Evolutionary conservation across 257 asterid species (phyloP).

Genomic region (Parsonsia alboflavescens): DNA sequence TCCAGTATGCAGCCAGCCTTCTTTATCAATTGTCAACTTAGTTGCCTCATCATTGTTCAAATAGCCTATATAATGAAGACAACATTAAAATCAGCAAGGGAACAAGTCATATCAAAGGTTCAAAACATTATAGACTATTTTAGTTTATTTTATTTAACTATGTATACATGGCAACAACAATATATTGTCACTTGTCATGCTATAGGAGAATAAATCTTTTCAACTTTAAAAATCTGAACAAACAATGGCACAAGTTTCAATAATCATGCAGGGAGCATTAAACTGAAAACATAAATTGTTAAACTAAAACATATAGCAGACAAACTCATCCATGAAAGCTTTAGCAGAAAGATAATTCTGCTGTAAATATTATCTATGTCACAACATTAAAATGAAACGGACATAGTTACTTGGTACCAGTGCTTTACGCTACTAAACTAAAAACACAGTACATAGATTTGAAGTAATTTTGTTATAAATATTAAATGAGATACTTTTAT

Average conservation of each 20-base stretch:
- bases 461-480: too few species aligned
- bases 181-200: background rate
- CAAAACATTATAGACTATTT: background rate
- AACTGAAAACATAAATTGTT: background rate
- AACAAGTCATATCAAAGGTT: background rate
- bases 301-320: background rate
- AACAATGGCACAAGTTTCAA: background rate
- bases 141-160: background rate
- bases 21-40: slow-evolving; percentile 43
- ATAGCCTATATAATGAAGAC: slow-evolving; percentile 45
- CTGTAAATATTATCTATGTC: background rate
- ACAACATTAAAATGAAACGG: background rate
- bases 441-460: too few species aligned
- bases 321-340: too few species aligned
- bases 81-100: background rate
- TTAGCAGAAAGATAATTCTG: background rate
- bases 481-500: too few species aligned
- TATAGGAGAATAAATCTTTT: background rate
- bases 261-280: background rate
- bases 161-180: background rate
- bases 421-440: too few species aligned
- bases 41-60: slow-evolving; percentile 60
- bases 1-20: slow-evolving; percentile 87
- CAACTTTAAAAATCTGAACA: background rate
- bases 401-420: too few species aligned